Conservation (phyloP, 805 yeast genomes). For the Helenozyma baotianmanensis region DNA sequence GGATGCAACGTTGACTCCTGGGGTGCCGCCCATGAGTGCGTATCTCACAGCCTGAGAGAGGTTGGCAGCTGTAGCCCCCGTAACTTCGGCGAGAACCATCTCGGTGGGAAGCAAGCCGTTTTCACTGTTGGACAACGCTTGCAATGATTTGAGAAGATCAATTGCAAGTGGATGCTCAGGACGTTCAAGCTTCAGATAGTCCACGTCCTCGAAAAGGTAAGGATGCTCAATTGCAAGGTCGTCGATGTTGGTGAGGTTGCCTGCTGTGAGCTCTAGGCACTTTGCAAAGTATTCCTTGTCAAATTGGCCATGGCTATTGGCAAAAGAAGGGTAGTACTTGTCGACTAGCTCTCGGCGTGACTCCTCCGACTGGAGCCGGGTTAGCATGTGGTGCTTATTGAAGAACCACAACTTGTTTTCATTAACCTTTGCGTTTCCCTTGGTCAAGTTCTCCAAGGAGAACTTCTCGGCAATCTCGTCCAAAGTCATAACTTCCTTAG, state of each 20-base stretch:
- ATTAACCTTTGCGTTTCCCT: constrained; percentile 91
- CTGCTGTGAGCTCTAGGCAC: constrained; percentile 43
- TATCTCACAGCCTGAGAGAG: constrained; percentile 35
- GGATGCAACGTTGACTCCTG: constrained; percentile 66
- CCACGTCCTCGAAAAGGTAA: constrained; percentile 44
- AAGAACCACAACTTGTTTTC: constrained; percentile 69
- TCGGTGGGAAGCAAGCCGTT: no score
- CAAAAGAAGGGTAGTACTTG: constrained; percentile 21
- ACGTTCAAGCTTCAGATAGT: constrained; percentile 19
- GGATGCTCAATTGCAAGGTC: constrained; percentile 47
- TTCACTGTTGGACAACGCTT: no score
- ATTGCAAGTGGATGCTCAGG: constrained; percentile 9
- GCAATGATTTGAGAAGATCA: no score
- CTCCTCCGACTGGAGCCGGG: constrained; percentile 25
- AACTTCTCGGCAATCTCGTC: constrained; percentile 53
- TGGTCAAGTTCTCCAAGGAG: constrained; percentile 69
- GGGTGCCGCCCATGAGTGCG: constrained; percentile 63
- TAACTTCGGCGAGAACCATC: neutral
- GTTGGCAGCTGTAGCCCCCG: constrained; percentile 2
- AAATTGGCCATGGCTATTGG: constrained; percentile 8
- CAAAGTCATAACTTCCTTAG: constrained; percentile 49
- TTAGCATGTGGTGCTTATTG: constrained; percentile 63
- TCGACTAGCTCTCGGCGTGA: constrained; percentile 23
- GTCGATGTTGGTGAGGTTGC: constrained; percentile 46
- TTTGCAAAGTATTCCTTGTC: constrained; percentile 29